Percentiles rank a stretch among this genome's conserved stretches.
phyloP scores from a whole-genome alignment of 257 asterid species.

The Solanum bukasovii region DNA sequence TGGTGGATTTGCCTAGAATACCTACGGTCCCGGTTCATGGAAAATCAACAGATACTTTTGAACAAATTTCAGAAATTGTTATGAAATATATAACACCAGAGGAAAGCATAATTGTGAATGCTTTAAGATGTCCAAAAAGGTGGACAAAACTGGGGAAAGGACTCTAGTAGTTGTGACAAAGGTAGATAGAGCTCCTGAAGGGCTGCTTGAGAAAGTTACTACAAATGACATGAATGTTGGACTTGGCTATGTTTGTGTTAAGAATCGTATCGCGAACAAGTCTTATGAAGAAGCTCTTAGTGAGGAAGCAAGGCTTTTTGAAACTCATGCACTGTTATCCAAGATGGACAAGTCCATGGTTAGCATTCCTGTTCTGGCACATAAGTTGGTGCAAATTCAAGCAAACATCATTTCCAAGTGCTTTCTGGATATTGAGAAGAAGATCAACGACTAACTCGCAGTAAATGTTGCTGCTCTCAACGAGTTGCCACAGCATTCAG shows the following conservation, averaged over 20 bases:
- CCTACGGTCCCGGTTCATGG: slow-evolving; percentile 30
- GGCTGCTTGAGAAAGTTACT: slow-evolving; percentile 23
- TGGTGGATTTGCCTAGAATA: slow-evolving; percentile 37
- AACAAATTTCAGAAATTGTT: slow-evolving; percentile 17
- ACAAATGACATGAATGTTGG: slow-evolving; percentile 1
- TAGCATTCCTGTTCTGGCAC: slow-evolving; percentile 23
- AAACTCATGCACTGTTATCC: slow-evolving; percentile 14
- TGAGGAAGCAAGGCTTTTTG: slow-evolving; percentile 13
- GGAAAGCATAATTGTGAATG: slow-evolving; percentile 24
- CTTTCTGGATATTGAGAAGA: slow-evolving; percentile 18
- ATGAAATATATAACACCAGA: slow-evolving; percentile 20
- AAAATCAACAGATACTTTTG: slow-evolving; percentile 20
- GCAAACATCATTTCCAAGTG: slow-evolving; percentile 16
- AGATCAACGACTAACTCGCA: slow-evolving; percentile 14
- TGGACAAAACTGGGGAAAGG: slow-evolving; percentile 17
- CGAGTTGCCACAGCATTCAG: slow-evolving; percentile 6
- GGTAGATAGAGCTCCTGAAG: slow-evolving; percentile 20
- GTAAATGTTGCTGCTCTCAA: slow-evolving; percentile 6
- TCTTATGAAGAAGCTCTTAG: slow-evolving; percentile 15
- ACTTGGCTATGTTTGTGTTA: slow-evolving; percentile 8
- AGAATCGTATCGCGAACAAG: slow-evolving; percentile 12
- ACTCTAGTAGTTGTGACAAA: slow-evolving; percentile 24
- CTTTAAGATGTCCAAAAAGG: slow-evolving; percentile 20
- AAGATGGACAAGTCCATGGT: slow-evolving; percentile 21
- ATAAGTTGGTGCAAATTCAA: slow-evolving; percentile 20